These are phyloP conservation scores for Mycena leptocephala DNA, from an alignment of 768 basidiomycete species.

Conservation along the genomic window DNA sequence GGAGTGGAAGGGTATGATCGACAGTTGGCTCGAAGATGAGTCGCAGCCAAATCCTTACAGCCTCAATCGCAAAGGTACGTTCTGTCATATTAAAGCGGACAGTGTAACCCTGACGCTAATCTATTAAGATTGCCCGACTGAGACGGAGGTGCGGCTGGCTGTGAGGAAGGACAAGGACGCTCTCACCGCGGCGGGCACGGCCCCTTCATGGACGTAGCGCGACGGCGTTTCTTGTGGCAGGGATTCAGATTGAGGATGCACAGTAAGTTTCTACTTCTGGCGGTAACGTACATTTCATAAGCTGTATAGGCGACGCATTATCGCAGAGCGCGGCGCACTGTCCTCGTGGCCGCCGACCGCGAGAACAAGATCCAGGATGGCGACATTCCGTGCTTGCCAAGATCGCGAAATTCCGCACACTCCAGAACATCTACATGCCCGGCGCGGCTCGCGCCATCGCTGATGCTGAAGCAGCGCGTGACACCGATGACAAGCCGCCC, in stretches of 20 bases:
- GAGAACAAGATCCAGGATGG: no score
- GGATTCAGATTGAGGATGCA: no score
- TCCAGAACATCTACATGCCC: background rate
- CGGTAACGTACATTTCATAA: no score
- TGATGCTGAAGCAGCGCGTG: background rate
- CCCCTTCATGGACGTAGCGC: no score
- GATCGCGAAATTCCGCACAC: background rate
- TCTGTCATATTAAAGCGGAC: no score
- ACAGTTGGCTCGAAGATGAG: background rate
- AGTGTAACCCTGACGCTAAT: background rate
- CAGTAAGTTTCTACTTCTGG: no score
- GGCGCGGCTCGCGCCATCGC: background rate
- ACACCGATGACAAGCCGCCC: background rate
- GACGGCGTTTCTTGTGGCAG: no score
- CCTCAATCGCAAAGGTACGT: background rate
- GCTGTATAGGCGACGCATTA: background rate
- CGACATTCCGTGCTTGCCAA: background rate
- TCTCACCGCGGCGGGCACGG: no score
- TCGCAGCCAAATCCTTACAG: background rate
- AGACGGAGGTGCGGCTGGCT: no score
- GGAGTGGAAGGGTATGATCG: background rate
- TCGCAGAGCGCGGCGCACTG: background rate
- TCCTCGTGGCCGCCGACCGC: background rate
- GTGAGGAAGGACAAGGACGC: no score
- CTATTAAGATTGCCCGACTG: background rate